Base-by-base conservation (phyloP, 164 flowering plant genomes). In the Tinospora cordifolia region DNA sequence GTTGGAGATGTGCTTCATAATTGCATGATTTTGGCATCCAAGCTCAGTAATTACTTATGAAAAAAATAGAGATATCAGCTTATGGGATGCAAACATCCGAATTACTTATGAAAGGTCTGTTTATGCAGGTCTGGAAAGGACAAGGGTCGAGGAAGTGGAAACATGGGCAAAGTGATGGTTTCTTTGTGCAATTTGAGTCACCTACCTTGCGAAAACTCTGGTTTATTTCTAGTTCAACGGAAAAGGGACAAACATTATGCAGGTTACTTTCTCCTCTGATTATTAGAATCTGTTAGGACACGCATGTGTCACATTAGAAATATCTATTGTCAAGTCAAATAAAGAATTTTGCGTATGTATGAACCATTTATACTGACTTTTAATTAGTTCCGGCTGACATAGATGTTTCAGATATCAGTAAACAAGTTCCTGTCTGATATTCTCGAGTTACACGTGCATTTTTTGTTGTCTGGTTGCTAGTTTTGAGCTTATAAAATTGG, bases 101-200 rank as follows among this genome's bases (percentile, higher is more conserved):
- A 12, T 40, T 21, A 21, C 36, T 49, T n/a, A 51, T 27, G 40
- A 10, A 15, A 27, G 30, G 14, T 4, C 19, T 47, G 40, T 69
- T 26, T 74, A 24, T 74, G 65, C 81, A 93, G 97, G 93, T 93
- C n/a, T 93, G 98, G 98, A 94, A 89, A 83, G 97, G 97, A 58
- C 95, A 90, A 79, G 98, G 98, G 66, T 84, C 90, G 30, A 86
- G 96, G 80, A 94, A 91, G 80, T 94, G 98, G 97, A 93, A 74
- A 74, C 95, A 88, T 79, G 96, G 93, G 60, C 95, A 88, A 66
- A 83, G 77, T 74, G 96, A 89, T 79, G 98, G 97, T 38, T 87
- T 91, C 84, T 91, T 93, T 81, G 81, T 91, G 72, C 97, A 91
- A 78, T 84, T 90, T 79, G 98, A 94, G 75, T 83, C 90, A 34